A percentile compares a stretch with the other conserved stretches of the same genome.
These are phyloP conservation scores for Xylariaceae sp. DNA, from an alignment of 2,329 filamentous ascomycete genomes.

Conservation along the genomic window DNA sequence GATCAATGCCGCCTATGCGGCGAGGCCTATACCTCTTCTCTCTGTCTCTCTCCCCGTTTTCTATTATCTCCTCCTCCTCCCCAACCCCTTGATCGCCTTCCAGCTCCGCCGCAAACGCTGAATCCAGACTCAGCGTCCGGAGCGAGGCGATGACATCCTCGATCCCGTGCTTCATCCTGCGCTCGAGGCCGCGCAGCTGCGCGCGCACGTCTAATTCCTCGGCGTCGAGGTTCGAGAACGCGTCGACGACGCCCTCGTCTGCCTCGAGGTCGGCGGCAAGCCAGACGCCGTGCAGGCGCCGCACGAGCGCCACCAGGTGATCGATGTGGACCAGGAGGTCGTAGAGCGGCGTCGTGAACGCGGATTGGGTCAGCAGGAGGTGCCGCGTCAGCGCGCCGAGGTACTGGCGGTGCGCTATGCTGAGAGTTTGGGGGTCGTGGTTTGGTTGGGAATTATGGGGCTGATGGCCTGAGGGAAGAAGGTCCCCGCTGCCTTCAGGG, in stretches of 20 bases:
- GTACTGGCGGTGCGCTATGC: slow-evolving; percentile 79
- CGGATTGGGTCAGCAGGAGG: slow-evolving; percentile 63
- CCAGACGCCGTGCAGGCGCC: slow-evolving; percentile 78
- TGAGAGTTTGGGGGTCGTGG: slow-evolving; percentile 85
- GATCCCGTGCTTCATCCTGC: slow-evolving; percentile 69
- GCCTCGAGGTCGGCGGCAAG: slow-evolving; percentile 78
- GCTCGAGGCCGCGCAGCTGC: slow-evolving; percentile 68
- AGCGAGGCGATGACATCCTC: slow-evolving; percentile 63
- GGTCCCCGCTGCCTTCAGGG: too few relatives aligned
- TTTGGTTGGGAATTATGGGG: slow-evolving; percentile 36
- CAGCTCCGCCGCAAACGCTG: slow-evolving; percentile 27
- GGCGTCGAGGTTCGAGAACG: slow-evolving; percentile 70
- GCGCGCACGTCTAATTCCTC: slow-evolving; percentile 73
- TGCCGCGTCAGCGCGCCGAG: slow-evolving; percentile 70
- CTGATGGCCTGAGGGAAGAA: too few relatives aligned
- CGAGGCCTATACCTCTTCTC: slow-evolving; percentile 67
- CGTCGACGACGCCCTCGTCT: slow-evolving; percentile 81
- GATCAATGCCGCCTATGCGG: slow-evolving; percentile 79
- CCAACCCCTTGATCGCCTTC: slow-evolving; percentile 26
- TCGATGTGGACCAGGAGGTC: slow-evolving; percentile 76
- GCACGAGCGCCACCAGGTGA: slow-evolving; percentile 77
- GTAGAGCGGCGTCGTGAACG: slow-evolving; percentile 70
- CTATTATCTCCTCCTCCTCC: slow-evolving; percentile 29
- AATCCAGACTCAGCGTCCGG: slow-evolving; percentile 24
- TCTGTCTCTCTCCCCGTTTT: slow-evolving; percentile 22